Evolutionary conservation across 1,284 basidiomycete genomes (phyloP), one percentile per base, ranked within the genome.

Genomic region (Bjerkandera adusta): DNA sequence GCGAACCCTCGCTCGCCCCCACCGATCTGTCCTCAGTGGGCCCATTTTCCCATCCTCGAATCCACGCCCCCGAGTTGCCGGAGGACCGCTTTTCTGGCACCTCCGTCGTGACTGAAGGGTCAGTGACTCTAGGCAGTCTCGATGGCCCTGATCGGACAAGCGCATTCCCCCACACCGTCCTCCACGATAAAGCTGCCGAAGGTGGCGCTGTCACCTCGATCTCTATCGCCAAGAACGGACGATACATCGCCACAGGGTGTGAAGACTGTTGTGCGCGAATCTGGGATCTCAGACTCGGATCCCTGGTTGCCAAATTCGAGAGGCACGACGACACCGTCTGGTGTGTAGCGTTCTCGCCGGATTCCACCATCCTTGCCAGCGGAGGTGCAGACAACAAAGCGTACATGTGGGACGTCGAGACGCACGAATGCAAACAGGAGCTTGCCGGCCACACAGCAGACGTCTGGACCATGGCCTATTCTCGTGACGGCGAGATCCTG

Each of bases 261-360:
- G 50, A 54, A 35, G 56, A 64, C 54, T 38, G 50, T 40, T 44
- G 50, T 15, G 45, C 54, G n/a, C 53, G 56, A 8, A 16, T 61
- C 5, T 64, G 59, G 57, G 53, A 60, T 26, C 49, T 59, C 2
- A 13, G 16, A 1, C 43, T 53, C 12, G 58, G 57, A 10, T 27
- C 42, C 5, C 38, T 50, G 1, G 42, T 59, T 11, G 37, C 45
- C 22, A 40, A 26, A 12, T 13, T 54, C 10, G 45, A 49, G 3
- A 58, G 52, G 10, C 61, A 68, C 47, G 37, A 24, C 3, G 52
- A 48, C 3, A 46, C 52, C 3, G 57, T 66, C 16, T 54, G 53
- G 47, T 36, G 44, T n/a, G 59, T 61, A 7, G 40, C 37, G 2
- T 62, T 62, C 54, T 63, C 62, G 2, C 57, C 56, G 5, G 54